Percentiles rank a stretch among this genome's conserved stretches.
These are phyloP conservation scores for Sungouiozyma intestinalis DNA, from an alignment of 805 yeast species.

Conservation along the genomic window DNA sequence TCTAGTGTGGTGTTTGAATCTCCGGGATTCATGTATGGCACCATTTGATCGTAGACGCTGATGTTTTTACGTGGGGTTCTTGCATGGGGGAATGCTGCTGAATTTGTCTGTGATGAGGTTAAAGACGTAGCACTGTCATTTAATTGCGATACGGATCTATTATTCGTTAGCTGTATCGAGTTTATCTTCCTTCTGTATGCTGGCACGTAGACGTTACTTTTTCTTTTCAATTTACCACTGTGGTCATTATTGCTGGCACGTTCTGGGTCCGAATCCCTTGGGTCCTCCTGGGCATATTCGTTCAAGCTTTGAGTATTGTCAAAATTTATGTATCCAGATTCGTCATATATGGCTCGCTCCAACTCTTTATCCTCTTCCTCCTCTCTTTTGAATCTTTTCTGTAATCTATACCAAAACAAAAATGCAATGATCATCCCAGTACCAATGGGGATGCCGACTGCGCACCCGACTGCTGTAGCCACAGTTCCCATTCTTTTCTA, in stretches of 20 bases:
- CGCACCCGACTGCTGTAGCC: constrained; percentile 39
- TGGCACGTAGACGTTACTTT: constrained; percentile 22
- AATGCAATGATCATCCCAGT: constrained; percentile 30
- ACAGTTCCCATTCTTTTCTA: constrained; percentile 11
- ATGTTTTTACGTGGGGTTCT: constrained; percentile 2
- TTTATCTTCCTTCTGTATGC: constrained; percentile 31
- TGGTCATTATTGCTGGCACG: neutral
- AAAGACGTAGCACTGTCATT: neutral
- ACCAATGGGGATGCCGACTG: constrained; percentile 42
- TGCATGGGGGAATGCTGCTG: neutral
- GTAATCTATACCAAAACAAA: constrained; percentile 32
- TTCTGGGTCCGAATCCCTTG: neutral
- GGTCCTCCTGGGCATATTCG: neutral
- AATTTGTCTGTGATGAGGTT: neutral
- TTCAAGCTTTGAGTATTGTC: constrained; percentile 9
- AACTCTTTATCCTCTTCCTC: constrained; percentile 28
- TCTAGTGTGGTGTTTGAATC: neutral
- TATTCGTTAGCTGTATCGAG: constrained; percentile 3
- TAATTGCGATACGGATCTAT: neutral
- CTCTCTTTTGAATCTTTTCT: constrained; percentile 31
- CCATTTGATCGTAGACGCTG: constrained; percentile 8
- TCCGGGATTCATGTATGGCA: constrained; percentile 4
- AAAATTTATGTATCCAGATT: constrained; percentile 30
- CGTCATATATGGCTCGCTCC: constrained; percentile 20
- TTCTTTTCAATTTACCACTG: constrained; percentile 1